Conservation (phyloP, 306 rosid genomes). For the Medicago truncatula region DNA sequence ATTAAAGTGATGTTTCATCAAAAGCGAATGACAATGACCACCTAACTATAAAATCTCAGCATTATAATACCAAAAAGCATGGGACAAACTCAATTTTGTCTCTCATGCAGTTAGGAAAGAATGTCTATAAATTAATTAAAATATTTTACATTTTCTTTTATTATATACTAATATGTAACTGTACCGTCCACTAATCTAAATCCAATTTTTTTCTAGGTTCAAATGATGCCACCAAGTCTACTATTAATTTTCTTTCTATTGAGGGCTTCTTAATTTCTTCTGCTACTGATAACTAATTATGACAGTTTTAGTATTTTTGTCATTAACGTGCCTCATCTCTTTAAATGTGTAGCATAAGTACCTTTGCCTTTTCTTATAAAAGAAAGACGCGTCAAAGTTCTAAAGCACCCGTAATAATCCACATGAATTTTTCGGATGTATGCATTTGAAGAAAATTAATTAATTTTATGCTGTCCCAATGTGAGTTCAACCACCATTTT, state of each 20-base stretch:
- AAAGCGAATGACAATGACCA: not conserved
- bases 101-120: no score
- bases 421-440: not conserved
- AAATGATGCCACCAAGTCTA: not conserved
- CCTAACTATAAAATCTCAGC: conserved; percentile 1
- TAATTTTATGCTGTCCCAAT: no score
- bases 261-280: not conserved
- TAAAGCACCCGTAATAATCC: not conserved
- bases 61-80: not conserved
- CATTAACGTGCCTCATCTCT: not conserved
- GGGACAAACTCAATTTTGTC: no score
- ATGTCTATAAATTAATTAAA: no score
- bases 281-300: not conserved
- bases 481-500: no score
- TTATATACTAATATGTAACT: no score
- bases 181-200: no score
- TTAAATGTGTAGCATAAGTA: not conserved
- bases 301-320: not conserved
- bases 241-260: not conserved
- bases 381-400: not conserved
- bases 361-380: not conserved
- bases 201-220: not conserved
- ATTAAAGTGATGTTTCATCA: not conserved
- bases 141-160: no score
- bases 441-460: no score